Percentiles rank a stretch among this genome's conserved stretches.
phyloP scores from a whole-genome alignment of 108 stramenopile genomes.

The Licmophora abbreviata region DNA sequence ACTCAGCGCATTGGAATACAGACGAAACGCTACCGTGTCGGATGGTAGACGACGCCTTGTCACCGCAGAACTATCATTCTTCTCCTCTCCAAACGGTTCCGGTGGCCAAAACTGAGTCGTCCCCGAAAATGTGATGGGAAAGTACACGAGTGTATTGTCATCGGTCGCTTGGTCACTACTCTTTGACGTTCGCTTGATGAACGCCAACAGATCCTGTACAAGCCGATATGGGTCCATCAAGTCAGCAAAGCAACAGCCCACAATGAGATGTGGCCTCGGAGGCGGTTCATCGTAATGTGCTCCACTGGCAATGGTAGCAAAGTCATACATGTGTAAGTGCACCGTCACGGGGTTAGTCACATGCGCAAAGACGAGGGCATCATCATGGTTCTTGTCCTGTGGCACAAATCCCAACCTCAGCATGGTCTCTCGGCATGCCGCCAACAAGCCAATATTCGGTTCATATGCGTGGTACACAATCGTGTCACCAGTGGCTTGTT shows the following conservation, averaged over 20 bases:
- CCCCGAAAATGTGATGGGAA: conserved; percentile 88
- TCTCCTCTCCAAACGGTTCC: conserved; percentile 15
- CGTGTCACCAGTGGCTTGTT: conserved; percentile 12
- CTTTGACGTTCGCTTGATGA: conserved; percentile 14
- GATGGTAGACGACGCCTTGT: conserved; percentile 39
- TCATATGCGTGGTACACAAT: conserved; percentile 75
- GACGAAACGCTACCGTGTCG: conserved; percentile 42
- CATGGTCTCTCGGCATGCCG: conserved; percentile 33
- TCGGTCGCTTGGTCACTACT: conserved; percentile 1
- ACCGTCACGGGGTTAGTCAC: conserved; percentile 21
- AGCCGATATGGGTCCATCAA: conserved; percentile 66
- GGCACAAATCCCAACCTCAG: conserved; percentile 42
- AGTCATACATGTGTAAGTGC: conserved; percentile 46
- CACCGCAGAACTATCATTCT: conserved; percentile 1
- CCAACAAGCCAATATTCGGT: conserved; percentile 44
- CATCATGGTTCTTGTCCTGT: background rate
- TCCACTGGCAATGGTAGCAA: conserved; percentile 22
- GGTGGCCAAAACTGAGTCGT: conserved; percentile 60
- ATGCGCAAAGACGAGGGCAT: background rate
- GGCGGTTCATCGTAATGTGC: conserved; percentile 2
- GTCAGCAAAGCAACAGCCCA: conserved; percentile 88
- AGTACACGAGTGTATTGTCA: conserved; percentile 73
- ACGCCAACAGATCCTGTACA: conserved; percentile 31
- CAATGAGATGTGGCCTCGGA: conserved; percentile 60
- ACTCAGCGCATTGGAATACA: conserved; percentile 36